Evolutionary conservation across 2,329 filamentous ascomycete species (phyloP), one percentile per base, ranked within the genome.

Genomic region (Botrytis cinerea): DNA sequence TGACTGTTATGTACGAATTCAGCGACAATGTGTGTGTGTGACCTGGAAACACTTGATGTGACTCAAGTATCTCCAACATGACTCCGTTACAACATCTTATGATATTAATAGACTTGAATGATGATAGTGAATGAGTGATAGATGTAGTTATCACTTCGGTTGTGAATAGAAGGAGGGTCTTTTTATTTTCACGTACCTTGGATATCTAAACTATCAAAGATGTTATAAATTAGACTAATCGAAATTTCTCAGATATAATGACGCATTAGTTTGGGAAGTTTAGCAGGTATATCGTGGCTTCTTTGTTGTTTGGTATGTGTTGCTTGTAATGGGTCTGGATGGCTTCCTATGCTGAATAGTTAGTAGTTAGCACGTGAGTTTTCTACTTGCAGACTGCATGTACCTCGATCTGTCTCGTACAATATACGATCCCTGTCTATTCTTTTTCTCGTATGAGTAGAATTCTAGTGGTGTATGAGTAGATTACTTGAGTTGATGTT

Each of bases 401-500:
- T 25, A 14, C 10, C 12, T 25, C 2, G 10, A 51, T 25, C 10
- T n/a, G 25, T n/a, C 48, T 51, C 22, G 5, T n/a, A 14, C 48
- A 25, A 22, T 51, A 1, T 2, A n/a, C n/a, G 12, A 10, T 51
- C 4, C 4, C n/a, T 51, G 10, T 14, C 4, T 25, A 12, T 51
- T 14, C 4, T 25, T 1, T 14, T 14, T n/a, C 1, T 14, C 48
- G 1, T 7, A 4, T 51, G 12, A n/a, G 25, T 0, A 2, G n/a
- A 14, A 14, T 0, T 25, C 1, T 9, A n/a, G 48, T n/a, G 4
- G 2, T 25, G 2, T 0, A 9, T 51, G 25, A 14, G 12, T 0
- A n/a, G 25, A n/a, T n/a, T n/a, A n/a, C 10, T 51, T 12, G 48
- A 2, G 48, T 51, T 32, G 32, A 32, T 32, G 2, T 32, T 32